Evolutionary conservation across 108 stramenopile genomes (phyloP), one percentile per base, ranked within the genome.

Genomic region (Cyclostephanos tholiformis): DNA sequence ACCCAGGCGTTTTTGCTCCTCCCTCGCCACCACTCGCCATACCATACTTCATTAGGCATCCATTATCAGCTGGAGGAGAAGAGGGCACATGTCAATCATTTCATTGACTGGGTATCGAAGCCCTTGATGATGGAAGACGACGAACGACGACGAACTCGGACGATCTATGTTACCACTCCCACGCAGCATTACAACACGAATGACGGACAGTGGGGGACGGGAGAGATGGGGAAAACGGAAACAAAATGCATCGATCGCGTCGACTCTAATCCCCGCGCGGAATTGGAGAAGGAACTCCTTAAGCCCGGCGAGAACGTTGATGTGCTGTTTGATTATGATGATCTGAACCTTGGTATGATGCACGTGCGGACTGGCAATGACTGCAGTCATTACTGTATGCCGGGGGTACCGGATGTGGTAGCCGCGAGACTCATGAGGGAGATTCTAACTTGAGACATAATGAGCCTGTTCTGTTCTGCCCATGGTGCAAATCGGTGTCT

Each of bases 331-430:
- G 74, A 75, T 32, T 71, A 71, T 63, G 69, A 71, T 50, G 74
- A 75, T 70, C 60, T 75, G 20, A 36, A 71, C 8, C 27, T 44
- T 2, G 74, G 74, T 10, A 12, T 17, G 19, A 48, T 71, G 74
- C 74, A 75, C 49, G 69, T 71, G 5, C 60, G 48, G 19, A 36
- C 14, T 32, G 71, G 65, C 4, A 32, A 49, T 35, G 74, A 75
- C 63, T 75, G 74, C 50, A 36, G 30, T 36, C 74, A 75, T 70
- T 75, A 75, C 52, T 75, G 74, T 27, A 75, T 75, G 74, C 74
- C 74, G 12, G 74, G 74, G 32, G 32, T 32, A 32, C 32, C 32
- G 3, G 32, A 32, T 32, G 32, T 32, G 32, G 32, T 32, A 2
- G 32, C 32, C 32, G 32, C 32, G 4, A 32, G 32, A 32, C 32